Evolutionary conservation across 768 basidiomycete genomes (phyloP).

Genomic region (Mycena leptocephala): DNA sequence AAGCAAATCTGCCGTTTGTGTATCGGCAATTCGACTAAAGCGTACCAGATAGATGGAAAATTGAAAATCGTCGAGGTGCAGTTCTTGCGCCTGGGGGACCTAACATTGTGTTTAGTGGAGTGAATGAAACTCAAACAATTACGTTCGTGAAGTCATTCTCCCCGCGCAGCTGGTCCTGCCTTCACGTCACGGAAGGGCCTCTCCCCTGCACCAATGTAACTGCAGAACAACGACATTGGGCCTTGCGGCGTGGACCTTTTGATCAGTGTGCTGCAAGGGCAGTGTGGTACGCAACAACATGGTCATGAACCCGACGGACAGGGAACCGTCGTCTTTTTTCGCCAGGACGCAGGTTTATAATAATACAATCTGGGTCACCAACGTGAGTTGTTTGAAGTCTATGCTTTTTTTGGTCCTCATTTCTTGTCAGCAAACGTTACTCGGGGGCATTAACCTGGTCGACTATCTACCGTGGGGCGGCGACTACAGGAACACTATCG

Average conservation of each 20-base stretch:
- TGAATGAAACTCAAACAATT: slow-evolving; percentile 79
- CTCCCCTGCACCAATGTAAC: slow-evolving; percentile 74
- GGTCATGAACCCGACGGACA: slow-evolving; percentile 83
- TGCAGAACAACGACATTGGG: slow-evolving; percentile 90
- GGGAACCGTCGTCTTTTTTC: slow-evolving; percentile 87
- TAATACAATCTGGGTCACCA: slow-evolving; percentile 76
- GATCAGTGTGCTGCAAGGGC: slow-evolving; percentile 81
- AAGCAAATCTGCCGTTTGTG: too few species aligned
- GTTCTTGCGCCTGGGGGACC: slow-evolving; percentile 79
- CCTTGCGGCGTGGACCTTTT: slow-evolving; percentile 79
- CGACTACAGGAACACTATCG: too few species aligned
- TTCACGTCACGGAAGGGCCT: slow-evolving; percentile 83
- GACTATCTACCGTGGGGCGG: too few species aligned
- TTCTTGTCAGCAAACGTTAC: too few species aligned
- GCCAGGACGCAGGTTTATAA: slow-evolving; percentile 83
- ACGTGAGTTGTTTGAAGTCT: too few species aligned
- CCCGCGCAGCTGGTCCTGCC: slow-evolving; percentile 87
- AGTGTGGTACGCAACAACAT: slow-evolving; percentile 77
- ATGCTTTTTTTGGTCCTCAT: too few species aligned
- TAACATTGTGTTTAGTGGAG: slow-evolving; percentile 90
- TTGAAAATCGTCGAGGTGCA: too few species aligned
- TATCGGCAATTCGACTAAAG: slow-evolving; percentile 6
- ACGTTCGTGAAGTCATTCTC: slow-evolving; percentile 85
- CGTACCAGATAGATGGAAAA: slow-evolving; percentile 85
- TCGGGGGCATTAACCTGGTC: too few species aligned